These are phyloP conservation scores for Fusarium sp. DNA, from an alignment of 2,329 filamentous ascomycete species.

Conservation along the genomic window DNA sequence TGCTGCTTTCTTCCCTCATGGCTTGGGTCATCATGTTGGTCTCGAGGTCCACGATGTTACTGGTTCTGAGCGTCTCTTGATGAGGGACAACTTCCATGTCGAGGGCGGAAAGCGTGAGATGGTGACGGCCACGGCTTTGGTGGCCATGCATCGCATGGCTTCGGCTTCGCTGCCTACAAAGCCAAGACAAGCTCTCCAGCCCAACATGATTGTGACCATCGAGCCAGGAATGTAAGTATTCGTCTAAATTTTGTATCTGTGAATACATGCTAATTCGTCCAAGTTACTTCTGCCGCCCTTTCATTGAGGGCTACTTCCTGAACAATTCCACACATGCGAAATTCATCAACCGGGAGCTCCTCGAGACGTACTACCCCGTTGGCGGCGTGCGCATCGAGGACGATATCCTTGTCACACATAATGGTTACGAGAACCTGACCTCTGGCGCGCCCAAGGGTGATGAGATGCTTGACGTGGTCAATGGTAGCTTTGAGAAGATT, in stretches of 20 bases:
- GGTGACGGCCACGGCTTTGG: constrained; percentile 54
- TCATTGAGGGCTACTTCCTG: constrained; percentile 77
- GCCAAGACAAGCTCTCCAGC: constrained; percentile 59
- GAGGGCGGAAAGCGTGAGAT: constrained; percentile 58
- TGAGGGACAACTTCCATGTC: constrained; percentile 47
- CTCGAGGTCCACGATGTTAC: constrained; percentile 74
- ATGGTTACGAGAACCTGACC: constrained; percentile 87
- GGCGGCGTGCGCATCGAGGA: constrained; percentile 96
- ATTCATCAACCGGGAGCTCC: constrained; percentile 73
- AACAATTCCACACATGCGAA: constrained; percentile 67
- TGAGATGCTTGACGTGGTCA: constrained; percentile 74
- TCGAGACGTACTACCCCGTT: constrained; percentile 79
- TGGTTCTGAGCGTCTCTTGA: constrained; percentile 55
- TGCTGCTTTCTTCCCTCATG: constrained; percentile 75
- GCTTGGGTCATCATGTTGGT: constrained; percentile 74
- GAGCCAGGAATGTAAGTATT: constrained; percentile 76
- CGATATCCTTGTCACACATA: constrained; percentile 82
- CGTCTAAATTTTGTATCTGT: neutral
- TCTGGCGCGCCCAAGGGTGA: constrained; percentile 78
- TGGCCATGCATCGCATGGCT: constrained; percentile 45
- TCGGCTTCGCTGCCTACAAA: constrained; percentile 48
- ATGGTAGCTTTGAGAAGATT: constrained; percentile 51
- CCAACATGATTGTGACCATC: constrained; percentile 80
- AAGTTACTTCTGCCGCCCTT: constrained; percentile 81
- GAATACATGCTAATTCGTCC: constrained; percentile 2